Conservation (phyloP, 441 rosid species). For the Arabidopsis lyrata region DNA sequence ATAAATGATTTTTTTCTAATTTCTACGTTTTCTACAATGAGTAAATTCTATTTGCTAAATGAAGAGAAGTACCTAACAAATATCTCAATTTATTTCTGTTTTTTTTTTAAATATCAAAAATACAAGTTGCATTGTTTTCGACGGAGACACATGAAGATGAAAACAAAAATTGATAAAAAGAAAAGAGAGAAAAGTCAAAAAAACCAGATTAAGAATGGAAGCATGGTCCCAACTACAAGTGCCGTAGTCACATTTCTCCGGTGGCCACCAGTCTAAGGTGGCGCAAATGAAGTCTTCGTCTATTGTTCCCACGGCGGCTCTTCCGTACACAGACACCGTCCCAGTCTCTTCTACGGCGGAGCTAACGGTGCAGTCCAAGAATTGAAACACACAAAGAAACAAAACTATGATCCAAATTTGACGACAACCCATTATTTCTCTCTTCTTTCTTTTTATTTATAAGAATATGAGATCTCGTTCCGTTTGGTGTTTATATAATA, state of each 20-base stretch:
- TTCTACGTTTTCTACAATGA: not conserved
- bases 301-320: constrained; percentile 63
- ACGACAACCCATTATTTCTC: constrained; percentile 53
- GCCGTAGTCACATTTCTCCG: constrained; percentile 98
- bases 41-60: constrained; percentile 22
- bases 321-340: constrained; percentile 62
- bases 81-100: too few species aligned
- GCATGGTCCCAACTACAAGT: constrained; percentile 90
- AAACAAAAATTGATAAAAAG: not conserved
- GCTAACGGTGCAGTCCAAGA: constrained; percentile 41
- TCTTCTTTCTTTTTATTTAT: not conserved
- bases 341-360: constrained; percentile 50
- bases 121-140: constrained; percentile 33
- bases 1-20: not conserved
- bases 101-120: not conserved
- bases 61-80: not conserved
- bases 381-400: constrained; percentile 45
- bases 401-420: constrained; percentile 48
- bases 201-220: constrained; percentile 86
- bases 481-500: constrained; percentile 24
- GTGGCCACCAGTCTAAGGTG: constrained; percentile 99
- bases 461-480: constrained; percentile 32
- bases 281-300: constrained; percentile 95
- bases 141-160: constrained; percentile 1
- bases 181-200: constrained; percentile 1